phyloP scores from a whole-genome alignment of 495 filamentous ascomycete genomes.

The Trichodelitschia bisporula region DNA sequence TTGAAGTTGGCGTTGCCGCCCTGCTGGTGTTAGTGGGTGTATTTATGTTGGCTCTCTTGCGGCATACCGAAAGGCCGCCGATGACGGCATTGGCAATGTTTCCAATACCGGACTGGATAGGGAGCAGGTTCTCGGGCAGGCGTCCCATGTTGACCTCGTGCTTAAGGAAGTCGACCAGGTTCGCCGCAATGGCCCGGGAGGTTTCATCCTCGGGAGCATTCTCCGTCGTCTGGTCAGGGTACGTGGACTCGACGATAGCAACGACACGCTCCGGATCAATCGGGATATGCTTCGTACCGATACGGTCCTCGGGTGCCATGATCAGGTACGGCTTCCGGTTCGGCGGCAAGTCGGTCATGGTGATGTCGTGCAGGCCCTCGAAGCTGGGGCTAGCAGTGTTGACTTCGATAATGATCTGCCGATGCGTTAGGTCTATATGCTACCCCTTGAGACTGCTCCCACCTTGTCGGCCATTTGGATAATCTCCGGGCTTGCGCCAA shows the following conservation, averaged over 20 bases:
- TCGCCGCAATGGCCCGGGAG: conserved; percentile 46
- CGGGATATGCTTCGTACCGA: conserved; percentile 66
- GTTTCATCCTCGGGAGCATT: conserved; percentile 53
- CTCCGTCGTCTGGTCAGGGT: conserved; percentile 55
- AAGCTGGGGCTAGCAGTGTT: conserved; percentile 71
- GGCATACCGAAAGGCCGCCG: conserved; percentile 53
- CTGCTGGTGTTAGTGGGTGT: conserved; percentile 1
- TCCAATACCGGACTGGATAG: conserved; percentile 73
- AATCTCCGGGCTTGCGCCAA: conserved; percentile 68
- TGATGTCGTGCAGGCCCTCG: conserved; percentile 80
- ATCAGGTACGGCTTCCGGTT: conserved; percentile 66
- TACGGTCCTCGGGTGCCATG: conserved; percentile 54
- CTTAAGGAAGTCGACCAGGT: conserved; percentile 70
- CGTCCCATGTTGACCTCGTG: conserved; percentile 59
- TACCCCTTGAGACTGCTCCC: conserved; percentile 1
- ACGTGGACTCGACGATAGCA: conserved; percentile 64
- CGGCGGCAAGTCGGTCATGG: conserved; percentile 62
- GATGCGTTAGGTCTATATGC: neutral
- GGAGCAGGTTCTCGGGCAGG: conserved; percentile 53
- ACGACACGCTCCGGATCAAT: conserved; percentile 74
- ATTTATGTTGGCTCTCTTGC: conserved; percentile 2
- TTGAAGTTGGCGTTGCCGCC: conserved; percentile 47
- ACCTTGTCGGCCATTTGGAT: conserved; percentile 74
- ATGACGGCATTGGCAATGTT: conserved; percentile 91
- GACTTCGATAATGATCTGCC: conserved; percentile 64